Base-by-base conservation (phyloP, 1,284 basidiomycete species). In the Sphagnurus paluster region DNA sequence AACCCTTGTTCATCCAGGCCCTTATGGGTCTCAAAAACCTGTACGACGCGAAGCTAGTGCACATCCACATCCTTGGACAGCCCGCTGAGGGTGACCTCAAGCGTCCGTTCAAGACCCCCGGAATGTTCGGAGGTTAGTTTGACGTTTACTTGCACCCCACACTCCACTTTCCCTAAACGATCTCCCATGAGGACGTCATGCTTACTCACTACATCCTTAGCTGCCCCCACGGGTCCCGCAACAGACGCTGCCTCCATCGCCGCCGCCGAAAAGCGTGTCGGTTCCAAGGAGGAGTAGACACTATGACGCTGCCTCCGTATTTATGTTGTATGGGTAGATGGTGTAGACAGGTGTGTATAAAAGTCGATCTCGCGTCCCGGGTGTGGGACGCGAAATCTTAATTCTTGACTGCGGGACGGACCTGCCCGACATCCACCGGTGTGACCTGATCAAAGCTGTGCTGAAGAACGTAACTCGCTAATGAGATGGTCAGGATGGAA, bases 1-100 rank as follows among this genome's bases (percentile, higher is more conserved):
- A 94, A 62, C 93, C 93, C 8, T 79, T 95, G 52, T 95, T 96
- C 72, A 87, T 96, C 53, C 93, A 96, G 66, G 79, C 80, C 24
- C 77, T 96, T 56, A 94, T 95, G 90, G 90, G 88, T 16, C 52
- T 96, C 61, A 96, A 97, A 74, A 79, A 77, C 38, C 67, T 93
- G 35, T 90, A 88, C 65, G 93, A 96, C 61, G 84, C 90, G 50
- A 93, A 93, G 66, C 77, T 80, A 13, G 80, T 93, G 54, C 75
- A 82, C 38, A 84, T 96, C 50, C 83, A 94, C 71, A 45, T 96
- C 48, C 69, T 90, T 26, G 87, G 87, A 40, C 79, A 86, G 64
- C 71, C 79, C 23, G 84, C 93, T 1, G 86, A 86, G 29, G 95
- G 93, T 30, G 92, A 95, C 57, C 77, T 98, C 53, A 85, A 93